Conservation (phyloP, 1,139 yeast species). For the Diutina mesorugosa region DNA sequence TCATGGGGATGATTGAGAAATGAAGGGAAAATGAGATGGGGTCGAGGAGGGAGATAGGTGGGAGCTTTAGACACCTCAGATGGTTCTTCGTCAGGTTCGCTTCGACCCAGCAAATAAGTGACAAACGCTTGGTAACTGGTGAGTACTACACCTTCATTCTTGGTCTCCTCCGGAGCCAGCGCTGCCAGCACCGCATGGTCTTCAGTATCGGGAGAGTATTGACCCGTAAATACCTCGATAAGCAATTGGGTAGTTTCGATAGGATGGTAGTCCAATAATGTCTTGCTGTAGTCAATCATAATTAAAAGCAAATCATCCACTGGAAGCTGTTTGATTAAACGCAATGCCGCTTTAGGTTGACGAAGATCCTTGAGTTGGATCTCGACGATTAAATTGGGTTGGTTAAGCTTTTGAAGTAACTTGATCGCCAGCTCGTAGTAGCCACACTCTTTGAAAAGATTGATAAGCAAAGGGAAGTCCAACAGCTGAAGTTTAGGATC, state of each 20-base stretch:
- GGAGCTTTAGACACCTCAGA: constrained; percentile 21
- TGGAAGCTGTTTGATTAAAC: constrained; percentile 54
- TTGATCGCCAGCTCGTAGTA: constrained; percentile 58
- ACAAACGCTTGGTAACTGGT: constrained; percentile 67
- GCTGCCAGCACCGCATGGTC: not conserved
- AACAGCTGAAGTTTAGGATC: constrained; percentile 25
- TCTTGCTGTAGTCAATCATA: constrained; percentile 53
- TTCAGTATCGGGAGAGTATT: constrained; percentile 35
- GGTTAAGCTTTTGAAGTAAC: constrained; percentile 59
- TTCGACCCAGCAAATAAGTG: constrained; percentile 29
- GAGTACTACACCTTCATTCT: constrained; percentile 9
- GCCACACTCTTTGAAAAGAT: constrained; percentile 67
- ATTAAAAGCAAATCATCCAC: constrained; percentile 73
- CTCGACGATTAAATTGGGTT: constrained; percentile 66
- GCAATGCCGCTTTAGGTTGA: constrained; percentile 50
- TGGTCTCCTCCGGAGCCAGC: not conserved
- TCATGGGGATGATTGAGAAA: constrained; percentile 77
- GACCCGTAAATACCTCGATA: constrained; percentile 83
- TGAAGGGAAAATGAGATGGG: constrained; percentile 75
- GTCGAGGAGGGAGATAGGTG: constrained; percentile 86
- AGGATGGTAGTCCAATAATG: constrained; percentile 55
- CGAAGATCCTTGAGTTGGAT: constrained; percentile 58
- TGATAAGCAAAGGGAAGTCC: constrained; percentile 60
- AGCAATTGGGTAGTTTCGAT: constrained; percentile 71
- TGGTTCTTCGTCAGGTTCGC: constrained; percentile 4